phyloP scores from a whole-genome alignment of 2,329 filamentous ascomycete species.

The Colletotrichum truncatum region DNA sequence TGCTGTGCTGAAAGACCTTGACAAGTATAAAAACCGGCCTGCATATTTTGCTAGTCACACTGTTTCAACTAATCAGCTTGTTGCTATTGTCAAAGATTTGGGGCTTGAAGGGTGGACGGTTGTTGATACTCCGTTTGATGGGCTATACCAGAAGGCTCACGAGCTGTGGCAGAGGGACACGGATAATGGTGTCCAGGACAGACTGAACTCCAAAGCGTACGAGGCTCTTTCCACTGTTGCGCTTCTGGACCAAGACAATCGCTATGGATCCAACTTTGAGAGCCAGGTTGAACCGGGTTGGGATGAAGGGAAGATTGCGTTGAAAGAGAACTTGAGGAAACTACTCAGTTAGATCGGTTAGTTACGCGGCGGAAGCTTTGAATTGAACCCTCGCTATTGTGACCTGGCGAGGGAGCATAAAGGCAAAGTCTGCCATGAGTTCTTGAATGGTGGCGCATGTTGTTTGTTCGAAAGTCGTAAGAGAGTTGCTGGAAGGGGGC shows the following conservation, averaged over 20 bases:
- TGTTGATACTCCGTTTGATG: background rate
- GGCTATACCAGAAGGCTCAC: background rate
- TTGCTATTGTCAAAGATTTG: background rate
- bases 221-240: slow-evolving; percentile 22
- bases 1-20: slow-evolving; percentile 5
- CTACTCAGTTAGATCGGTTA: background rate
- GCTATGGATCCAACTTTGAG: slow-evolving; percentile 26
- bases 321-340: background rate
- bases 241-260: slow-evolving; percentile 26
- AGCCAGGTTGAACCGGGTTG: slow-evolving; percentile 18
- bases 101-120: background rate
- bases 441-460: too few relatives aligned
- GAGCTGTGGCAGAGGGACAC: slow-evolving; percentile 21
- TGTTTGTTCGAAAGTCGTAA: too few relatives aligned
- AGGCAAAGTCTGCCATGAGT: too few relatives aligned
- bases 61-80: slow-evolving; percentile 20
- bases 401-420: too few relatives aligned
- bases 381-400: too few relatives aligned
- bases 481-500: too few relatives aligned
- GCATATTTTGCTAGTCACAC: slow-evolving; percentile 22
- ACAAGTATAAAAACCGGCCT: background rate
- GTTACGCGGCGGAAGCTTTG: too few relatives aligned
- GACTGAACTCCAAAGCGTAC: slow-evolving; percentile 26
- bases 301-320: background rate
- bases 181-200: background rate